Evolutionary conservation across 257 asterid species (phyloP), one percentile per base, ranked within the genome.

Genomic region (Jacaranda mimosifolia): DNA sequence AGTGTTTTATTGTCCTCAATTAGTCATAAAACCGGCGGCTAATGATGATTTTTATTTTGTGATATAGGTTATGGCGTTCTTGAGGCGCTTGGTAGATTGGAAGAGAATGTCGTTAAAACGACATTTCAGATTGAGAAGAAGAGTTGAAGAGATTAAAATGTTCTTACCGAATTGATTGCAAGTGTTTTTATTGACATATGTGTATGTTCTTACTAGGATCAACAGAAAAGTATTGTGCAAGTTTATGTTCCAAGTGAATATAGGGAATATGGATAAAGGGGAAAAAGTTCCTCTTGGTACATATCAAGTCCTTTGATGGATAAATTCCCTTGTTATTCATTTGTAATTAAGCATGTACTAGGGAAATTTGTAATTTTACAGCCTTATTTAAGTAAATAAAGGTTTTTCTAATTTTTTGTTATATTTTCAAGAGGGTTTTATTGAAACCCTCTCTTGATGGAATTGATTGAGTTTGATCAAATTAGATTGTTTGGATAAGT

Each of bases 51-150:
- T 12, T 3, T 67, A 0, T n/a, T 43, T 36, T 18, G 13, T 51
- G 3, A 11, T 68, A 48, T 56, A 89, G 96, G 98, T 93, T 1
- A 91, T 89, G 97, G 77, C 85, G 1, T 94, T 94, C 80, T 73
- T 93, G 62, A 87, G 90, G 38, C 90, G 97, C 1, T 79, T 93
- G 75, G 97, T 90, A 13, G 89, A 84, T 56, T 91, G 94, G 96
- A 91, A 91, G 67, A 86, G 72, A 70, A 46, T 68, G 83, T 81
- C 88, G 0, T 32, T 83, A 7, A 75, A 80, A 70, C 78, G 92
- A 15, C 89, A 85, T 1, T 85, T 81, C 21, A 80, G 84, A 49
- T 76, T 83, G 86, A 80, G 87, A 81, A 83, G 90, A 75, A 70
- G 81, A 69, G 60, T 85, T 4, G 87, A 92, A 69, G 93, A 85